A percentile compares a stretch with the other conserved stretches of the same genome.
Evolutionary conservation across 495 filamentous ascomycete genomes (phyloP).

Genomic region (Cairneyella variabilis): DNA sequence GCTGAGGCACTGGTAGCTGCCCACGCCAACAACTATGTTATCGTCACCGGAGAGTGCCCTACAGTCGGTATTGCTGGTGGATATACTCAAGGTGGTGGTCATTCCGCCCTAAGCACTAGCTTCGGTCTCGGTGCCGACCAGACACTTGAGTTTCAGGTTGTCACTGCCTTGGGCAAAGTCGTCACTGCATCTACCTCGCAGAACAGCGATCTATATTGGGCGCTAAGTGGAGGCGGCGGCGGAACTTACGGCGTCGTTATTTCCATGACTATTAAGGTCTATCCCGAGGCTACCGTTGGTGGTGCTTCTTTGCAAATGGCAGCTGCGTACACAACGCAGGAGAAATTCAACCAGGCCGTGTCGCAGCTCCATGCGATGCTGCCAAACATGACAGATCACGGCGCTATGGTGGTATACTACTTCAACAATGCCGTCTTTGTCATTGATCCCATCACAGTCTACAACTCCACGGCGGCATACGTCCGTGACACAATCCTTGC

Average conservation of each 20-base stretch:
- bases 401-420: constrained; percentile 47
- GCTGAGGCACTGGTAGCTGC: constrained; percentile 45
- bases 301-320: constrained; percentile 32
- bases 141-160: constrained; percentile 51
- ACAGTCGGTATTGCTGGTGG: constrained; percentile 47
- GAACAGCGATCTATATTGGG: constrained; percentile 55
- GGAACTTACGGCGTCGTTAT: constrained; percentile 46
- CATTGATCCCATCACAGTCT: constrained; percentile 39
- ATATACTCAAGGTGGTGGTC: constrained; percentile 57
- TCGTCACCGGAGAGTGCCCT: constrained; percentile 49
- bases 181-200: constrained; percentile 38
- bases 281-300: constrained; percentile 22
- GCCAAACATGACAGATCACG: constrained; percentile 45
- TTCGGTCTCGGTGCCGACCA: constrained; percentile 59
- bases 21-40: constrained; percentile 38
- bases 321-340: constrained; percentile 27
- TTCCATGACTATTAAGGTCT: constrained; percentile 40
- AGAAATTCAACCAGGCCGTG: constrained; percentile 43
- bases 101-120: constrained; percentile 45
- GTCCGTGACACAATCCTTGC: constrained; percentile 32
- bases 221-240: constrained; percentile 51
- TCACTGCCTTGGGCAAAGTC: constrained; percentile 40
- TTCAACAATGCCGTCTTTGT: constrained; percentile 45
- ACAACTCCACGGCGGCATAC: constrained; percentile 31
- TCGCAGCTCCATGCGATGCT: constrained; percentile 37